These are phyloP conservation scores for Ascocoryne sarcoides DNA, from an alignment of 2,329 filamentous ascomycete genomes.

Conservation along the genomic window DNA sequence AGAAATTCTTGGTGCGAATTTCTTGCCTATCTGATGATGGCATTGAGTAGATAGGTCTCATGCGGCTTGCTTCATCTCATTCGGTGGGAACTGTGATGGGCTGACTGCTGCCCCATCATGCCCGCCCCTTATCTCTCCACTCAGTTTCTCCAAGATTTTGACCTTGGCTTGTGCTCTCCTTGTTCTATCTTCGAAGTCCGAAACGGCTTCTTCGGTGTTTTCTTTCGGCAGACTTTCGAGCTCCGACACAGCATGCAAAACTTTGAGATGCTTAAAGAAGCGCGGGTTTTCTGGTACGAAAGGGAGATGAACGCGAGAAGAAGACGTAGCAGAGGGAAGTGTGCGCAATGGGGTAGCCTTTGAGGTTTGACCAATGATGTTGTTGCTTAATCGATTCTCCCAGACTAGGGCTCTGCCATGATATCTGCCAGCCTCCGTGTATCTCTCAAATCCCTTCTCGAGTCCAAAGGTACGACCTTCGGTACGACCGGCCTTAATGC, in stretches of 20 bases:
- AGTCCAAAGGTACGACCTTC: slow-evolving; percentile 89
- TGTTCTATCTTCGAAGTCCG: slow-evolving; percentile 82
- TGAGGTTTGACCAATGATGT: background rate
- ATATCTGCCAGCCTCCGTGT: slow-evolving; percentile 67
- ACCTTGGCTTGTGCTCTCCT: slow-evolving; percentile 76
- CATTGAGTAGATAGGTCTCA: no score
- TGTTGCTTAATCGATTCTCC: slow-evolving; percentile 59
- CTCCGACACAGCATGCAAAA: slow-evolving; percentile 70
- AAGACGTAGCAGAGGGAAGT: background rate
- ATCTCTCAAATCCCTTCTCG: slow-evolving; percentile 91
- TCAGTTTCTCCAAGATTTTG: slow-evolving; percentile 72
- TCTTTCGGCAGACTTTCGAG: slow-evolving; percentile 66
- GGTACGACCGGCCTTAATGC: slow-evolving; percentile 65
- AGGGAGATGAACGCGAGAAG: slow-evolving; percentile 1
- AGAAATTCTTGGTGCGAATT: no score
- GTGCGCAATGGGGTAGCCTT: background rate
- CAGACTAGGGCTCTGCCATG: slow-evolving; percentile 77
- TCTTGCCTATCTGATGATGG: no score
- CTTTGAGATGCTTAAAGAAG: slow-evolving; percentile 66
- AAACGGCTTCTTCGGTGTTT: slow-evolving; percentile 83
- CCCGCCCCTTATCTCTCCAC: no score
- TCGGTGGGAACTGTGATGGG: no score
- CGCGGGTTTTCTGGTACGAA: slow-evolving; percentile 48
- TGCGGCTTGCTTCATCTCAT: no score
- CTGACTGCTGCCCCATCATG: no score